Base-by-base conservation (phyloP, 1,139 yeast species). In the Lodderomyces jiufengensis region DNA sequence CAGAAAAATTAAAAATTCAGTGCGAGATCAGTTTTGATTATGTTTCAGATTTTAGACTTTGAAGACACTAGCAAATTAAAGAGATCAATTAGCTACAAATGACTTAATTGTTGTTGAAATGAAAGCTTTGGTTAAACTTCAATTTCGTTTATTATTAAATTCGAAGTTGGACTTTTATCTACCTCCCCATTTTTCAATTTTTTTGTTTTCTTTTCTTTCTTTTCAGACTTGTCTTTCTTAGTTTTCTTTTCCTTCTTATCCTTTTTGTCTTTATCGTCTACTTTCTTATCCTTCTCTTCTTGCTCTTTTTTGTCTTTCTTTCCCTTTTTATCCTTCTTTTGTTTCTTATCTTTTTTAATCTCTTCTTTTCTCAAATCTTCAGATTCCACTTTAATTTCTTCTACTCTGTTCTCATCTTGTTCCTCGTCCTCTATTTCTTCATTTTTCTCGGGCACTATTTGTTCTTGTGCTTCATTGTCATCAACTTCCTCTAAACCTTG, bases 301-400 rank as follows among this genome's bases (percentile, higher is more conserved):
- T 28, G 10, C 4, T 28, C 16, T 12, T 28, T 28, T 3, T n/a
- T 20, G 2, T 20, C 24, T 15, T 28, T 28, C 15, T 20, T 20
- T 11, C 18, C 23, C 12, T 16, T 27, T 10, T 7, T 27, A 5
- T 27, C 23, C 20, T 13, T 13, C 20, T 27, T 27, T 12, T 13
- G 9, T 11, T 32, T 29, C 22, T 24, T 15, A 20, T 7, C 14
- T 6, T 36, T 22, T 12, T 33, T 12, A 29, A n/a, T 15, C 27
- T 41, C 40, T 36, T 47, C 26, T 21, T 43, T 44, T 31, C 28
- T 28, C 33, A 41, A 29, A 38, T 38, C 38, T 51, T 49, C 34
- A 51, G 31, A 22, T 31, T 18, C 27, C 14, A 22, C 11, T 14
- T 23, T 9, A 6, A 4, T 13, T 9, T 22, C 13, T n/a, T 28